Percentiles rank a stretch among this genome's conserved stretches.
phyloP scores from a whole-genome alignment of 1,284 basidiomycete species.

The Rhodotorula sp. region DNA sequence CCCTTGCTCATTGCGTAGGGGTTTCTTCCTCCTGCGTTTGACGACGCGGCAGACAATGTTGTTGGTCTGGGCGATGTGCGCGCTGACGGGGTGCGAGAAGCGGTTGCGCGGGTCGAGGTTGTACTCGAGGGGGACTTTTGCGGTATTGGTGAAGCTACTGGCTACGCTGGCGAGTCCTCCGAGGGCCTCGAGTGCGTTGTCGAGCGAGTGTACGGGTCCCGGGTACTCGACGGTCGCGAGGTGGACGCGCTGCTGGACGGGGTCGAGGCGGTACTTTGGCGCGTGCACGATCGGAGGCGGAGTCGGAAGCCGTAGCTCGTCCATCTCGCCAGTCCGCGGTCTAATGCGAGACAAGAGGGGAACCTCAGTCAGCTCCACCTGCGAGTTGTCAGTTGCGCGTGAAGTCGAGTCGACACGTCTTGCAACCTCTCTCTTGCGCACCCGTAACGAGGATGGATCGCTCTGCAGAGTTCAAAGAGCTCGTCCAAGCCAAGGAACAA shows the following conservation, averaged over 20 bases:
- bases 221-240: conserved; percentile 84
- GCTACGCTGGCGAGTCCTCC: conserved; percentile 70
- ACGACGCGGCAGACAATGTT: conserved; percentile 78
- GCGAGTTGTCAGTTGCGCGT: not conserved
- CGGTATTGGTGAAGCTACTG: conserved; percentile 57
- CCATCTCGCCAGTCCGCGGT: not conserved
- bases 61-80: conserved; percentile 64
- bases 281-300: conserved; percentile 11
- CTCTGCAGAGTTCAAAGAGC: conserved; percentile 35
- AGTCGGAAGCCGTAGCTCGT: conserved; percentile 9
- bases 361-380: too few species aligned
- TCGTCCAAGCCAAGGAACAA: conserved; percentile 16
- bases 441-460: conserved; percentile 15
- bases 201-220: conserved; percentile 71
- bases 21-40: conserved; percentile 57
- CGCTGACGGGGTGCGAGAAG: conserved; percentile 76
- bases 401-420: too few species aligned
- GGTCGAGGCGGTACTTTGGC: not conserved
- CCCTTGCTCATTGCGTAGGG: conserved; percentile 38
- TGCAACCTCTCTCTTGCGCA: not conserved
- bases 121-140: conserved; percentile 59
- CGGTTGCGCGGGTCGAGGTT: conserved; percentile 67
- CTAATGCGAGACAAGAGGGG: too few species aligned
- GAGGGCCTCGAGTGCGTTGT: conserved; percentile 62
- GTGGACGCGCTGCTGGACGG: not conserved